A percentile compares a stretch with the other conserved stretches of the same genome.
phyloP scores from a whole-genome alignment of 2,329 filamentous ascomycete species.

The Fusarium oligoseptatum region DNA sequence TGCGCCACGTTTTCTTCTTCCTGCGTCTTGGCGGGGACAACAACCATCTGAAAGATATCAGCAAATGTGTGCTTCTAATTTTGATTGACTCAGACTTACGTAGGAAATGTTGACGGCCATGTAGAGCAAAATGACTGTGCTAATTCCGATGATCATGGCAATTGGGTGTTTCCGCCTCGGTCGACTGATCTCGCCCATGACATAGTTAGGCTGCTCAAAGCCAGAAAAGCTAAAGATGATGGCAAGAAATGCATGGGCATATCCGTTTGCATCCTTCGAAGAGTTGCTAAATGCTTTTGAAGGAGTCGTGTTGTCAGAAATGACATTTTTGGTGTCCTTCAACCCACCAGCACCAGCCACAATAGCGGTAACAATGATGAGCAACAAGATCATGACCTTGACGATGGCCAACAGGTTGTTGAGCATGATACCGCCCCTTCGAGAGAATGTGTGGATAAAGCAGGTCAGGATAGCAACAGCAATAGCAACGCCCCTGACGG shows the following conservation, averaged over 20 bases:
- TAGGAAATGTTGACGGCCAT: constrained; percentile 56
- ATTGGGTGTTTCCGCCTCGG: constrained; percentile 52
- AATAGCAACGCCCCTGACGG: constrained; percentile 63
- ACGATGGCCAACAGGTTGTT: constrained; percentile 65
- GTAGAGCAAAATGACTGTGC: constrained; percentile 50
- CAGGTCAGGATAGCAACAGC: constrained; percentile 58
- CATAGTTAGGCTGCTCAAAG: constrained; percentile 56
- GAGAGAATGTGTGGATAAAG: constrained; percentile 62
- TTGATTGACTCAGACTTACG: constrained; percentile 33
- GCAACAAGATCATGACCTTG: constrained; percentile 62
- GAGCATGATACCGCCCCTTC: constrained; percentile 63
- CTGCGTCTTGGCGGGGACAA: constrained; percentile 45
- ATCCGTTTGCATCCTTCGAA: constrained; percentile 48
- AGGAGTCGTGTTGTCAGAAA: constrained; percentile 45
- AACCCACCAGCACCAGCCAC: constrained; percentile 49
- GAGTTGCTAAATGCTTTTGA: constrained; percentile 43
- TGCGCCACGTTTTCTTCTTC: constrained; percentile 45
- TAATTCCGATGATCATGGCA: constrained; percentile 48
- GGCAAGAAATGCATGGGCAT: constrained; percentile 57
- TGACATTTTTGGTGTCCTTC: constrained; percentile 40
- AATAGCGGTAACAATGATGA: constrained; percentile 55
- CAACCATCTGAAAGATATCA: constrained; percentile 54
- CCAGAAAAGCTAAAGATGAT: constrained; percentile 57
- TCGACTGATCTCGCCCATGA: constrained; percentile 51
- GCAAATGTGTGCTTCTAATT: not conserved